Evolutionary conservation across 202 grass and related monocot species (phyloP), one percentile per base, ranked within the genome.

Genomic region (Digitaria exilis): DNA sequence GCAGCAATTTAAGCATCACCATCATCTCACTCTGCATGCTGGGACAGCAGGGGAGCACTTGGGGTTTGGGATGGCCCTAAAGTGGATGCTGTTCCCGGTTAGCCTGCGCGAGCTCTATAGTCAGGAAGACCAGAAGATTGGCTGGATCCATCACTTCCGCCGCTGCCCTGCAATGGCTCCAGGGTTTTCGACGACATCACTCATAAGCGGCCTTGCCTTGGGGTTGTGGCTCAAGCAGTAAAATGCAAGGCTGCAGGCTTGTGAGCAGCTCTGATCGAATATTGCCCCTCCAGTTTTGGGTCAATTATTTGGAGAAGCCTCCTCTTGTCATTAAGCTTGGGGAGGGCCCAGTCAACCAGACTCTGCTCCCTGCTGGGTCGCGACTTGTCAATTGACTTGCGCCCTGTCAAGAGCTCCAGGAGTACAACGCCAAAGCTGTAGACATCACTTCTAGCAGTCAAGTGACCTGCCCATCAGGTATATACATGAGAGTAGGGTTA

Each of bases 171-270:
- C 88, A 96, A 65, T 2, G 96, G 96, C 54, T 95, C 87, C 0
- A 98, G 96, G 14, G 96, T 98, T n/a, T 77, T 98, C 96, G 0
- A 98, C 96, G 0, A 98, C 89, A 2, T 98, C 95, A 18, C 95
- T 98, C 95, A 95, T 98, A 7, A 98, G 90, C 11, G 95, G 95
- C 77, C 95, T 89, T 11, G 95, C 95, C 86, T 98, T 98, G 26
- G 92, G 92, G 77, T 98, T 98, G n/a, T 98, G 89, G 84, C 87
- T 98, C 72, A 98, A 60, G 92, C 96, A 98, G 87, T 98, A 98
- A 82, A 89, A 98, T 8, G 96, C 96, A 6, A 98, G 90, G 75
- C 92, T 93, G 71, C 96, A 98, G 19, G 93, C 92, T 69, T 98
- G 84, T 98, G 93, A 37, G 96, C 96, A 35, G 86, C 87, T 85